Conservation (phyloP, 2,329 filamentous ascomycete species). For the Fusarium irregulare region DNA sequence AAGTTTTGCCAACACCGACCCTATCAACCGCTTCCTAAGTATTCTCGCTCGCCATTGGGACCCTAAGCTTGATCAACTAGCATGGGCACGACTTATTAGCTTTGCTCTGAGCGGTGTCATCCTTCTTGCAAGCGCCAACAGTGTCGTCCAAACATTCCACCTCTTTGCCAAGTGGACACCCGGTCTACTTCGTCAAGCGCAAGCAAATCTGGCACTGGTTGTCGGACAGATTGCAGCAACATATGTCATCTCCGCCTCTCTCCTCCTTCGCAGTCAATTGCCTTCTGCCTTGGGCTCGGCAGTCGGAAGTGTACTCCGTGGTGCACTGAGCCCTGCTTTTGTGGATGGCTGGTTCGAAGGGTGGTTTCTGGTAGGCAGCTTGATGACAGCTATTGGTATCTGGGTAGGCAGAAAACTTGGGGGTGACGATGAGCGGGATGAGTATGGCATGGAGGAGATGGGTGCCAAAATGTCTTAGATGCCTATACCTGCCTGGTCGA, state of each 20-base stretch:
- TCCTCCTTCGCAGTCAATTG: slow-evolving; percentile 82
- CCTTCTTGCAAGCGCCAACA: slow-evolving; percentile 82
- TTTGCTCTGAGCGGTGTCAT: slow-evolving; percentile 87
- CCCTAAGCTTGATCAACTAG: slow-evolving; percentile 81
- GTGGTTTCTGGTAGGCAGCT: slow-evolving; percentile 80
- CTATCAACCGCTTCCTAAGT: slow-evolving; percentile 84
- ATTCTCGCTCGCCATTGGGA: slow-evolving; percentile 87
- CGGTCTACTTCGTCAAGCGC: slow-evolving; percentile 75
- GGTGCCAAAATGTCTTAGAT: slow-evolving; percentile 71
- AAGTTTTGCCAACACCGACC: slow-evolving; percentile 76
- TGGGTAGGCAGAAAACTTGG: slow-evolving; percentile 75
- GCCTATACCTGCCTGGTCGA: background rate
- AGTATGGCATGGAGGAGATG: slow-evolving; percentile 74
- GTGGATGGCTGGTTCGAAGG: slow-evolving; percentile 86
- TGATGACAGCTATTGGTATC: slow-evolving; percentile 75
- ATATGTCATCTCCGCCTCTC: slow-evolving; percentile 83
- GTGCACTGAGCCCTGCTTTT: slow-evolving; percentile 71
- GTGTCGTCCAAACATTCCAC: slow-evolving; percentile 85
- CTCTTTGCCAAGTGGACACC: slow-evolving; percentile 83
- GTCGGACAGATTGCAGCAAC: slow-evolving; percentile 85
- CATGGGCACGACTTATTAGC: slow-evolving; percentile 87
- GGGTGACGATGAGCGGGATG: slow-evolving; percentile 69
- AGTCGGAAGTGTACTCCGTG: slow-evolving; percentile 81
- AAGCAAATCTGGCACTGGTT: slow-evolving; percentile 81
- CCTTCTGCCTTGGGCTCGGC: slow-evolving; percentile 81